These are phyloP conservation scores for Penicillium sp. DNA, from an alignment of 2,329 filamentous ascomycete species.

Conservation along the genomic window DNA sequence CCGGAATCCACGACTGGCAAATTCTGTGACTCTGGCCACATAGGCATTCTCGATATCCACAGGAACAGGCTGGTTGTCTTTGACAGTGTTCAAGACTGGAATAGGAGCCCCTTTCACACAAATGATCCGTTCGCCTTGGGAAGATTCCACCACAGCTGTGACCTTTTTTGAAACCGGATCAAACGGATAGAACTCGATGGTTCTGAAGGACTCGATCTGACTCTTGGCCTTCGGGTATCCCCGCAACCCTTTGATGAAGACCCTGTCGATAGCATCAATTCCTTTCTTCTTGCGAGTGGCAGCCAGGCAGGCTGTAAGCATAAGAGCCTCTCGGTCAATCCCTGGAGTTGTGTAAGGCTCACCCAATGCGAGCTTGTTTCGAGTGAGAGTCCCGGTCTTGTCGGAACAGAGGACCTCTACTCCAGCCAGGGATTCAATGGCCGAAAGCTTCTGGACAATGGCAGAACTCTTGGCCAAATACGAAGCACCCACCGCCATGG, in stretches of 20 bases:
- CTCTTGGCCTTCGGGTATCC: slow-evolving; percentile 80
- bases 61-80: slow-evolving; percentile 77
- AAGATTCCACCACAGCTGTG: slow-evolving; percentile 76
- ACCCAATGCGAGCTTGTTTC: slow-evolving; percentile 86
- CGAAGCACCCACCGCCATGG: slow-evolving; percentile 89
- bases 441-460: slow-evolving; percentile 88
- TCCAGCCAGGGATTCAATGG: slow-evolving; percentile 87
- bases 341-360: slow-evolving; percentile 81
- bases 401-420: slow-evolving; percentile 93
- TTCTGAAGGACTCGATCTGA: slow-evolving; percentile 78
- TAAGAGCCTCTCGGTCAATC: slow-evolving; percentile 81
- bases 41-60: slow-evolving; percentile 76
- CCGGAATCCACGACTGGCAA: slow-evolving; percentile 89
- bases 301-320: slow-evolving; percentile 87
- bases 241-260: slow-evolving; percentile 81
- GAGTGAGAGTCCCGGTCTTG: slow-evolving; percentile 90
- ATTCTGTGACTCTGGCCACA: slow-evolving; percentile 90
- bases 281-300: slow-evolving; percentile 94
- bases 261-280: slow-evolving; percentile 93
- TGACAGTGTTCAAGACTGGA: slow-evolving; percentile 81
- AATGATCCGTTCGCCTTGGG: slow-evolving; percentile 76
- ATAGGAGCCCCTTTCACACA: slow-evolving; percentile 91
- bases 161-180: slow-evolving; percentile 95
- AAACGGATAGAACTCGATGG: slow-evolving; percentile 81
- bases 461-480: slow-evolving; percentile 91